These are phyloP conservation scores for Gliomastix tumulicola DNA, from an alignment of 2,329 filamentous ascomycete genomes.

Conservation along the genomic window DNA sequence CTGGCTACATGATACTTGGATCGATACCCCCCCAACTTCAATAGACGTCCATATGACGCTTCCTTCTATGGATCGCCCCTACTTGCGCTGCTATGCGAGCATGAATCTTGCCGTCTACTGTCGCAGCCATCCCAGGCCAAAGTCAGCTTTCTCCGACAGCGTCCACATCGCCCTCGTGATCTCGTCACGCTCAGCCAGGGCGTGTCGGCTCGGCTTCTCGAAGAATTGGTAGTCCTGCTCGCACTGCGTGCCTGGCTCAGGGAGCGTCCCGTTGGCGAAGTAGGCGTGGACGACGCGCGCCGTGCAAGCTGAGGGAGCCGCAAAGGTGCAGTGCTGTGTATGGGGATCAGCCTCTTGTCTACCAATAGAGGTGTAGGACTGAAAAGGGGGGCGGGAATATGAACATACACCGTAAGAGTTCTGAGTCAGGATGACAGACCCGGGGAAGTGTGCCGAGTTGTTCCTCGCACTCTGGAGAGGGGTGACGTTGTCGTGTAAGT, in stretches of 20 bases:
- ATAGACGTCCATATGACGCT: too few species aligned
- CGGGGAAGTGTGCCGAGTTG: conserved; percentile 34
- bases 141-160: conserved; percentile 9
- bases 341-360: conserved; percentile 1
- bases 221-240: conserved; percentile 36
- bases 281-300: conserved; percentile 31
- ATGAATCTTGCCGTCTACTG: too few species aligned
- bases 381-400: too few species aligned
- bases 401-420: conserved; percentile 41
- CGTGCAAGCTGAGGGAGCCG: conserved; percentile 36
- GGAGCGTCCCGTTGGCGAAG: conserved; percentile 38
- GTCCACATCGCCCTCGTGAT: background rate
- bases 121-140: conserved; percentile 2
- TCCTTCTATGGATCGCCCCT: too few species aligned
- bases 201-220: conserved; percentile 12
- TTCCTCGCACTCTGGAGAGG: conserved; percentile 36
- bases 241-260: conserved; percentile 35
- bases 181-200: background rate
- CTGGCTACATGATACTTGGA: too few species aligned
- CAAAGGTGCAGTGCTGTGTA: conserved; percentile 39
- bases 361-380: too few species aligned
- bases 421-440: conserved; percentile 38
- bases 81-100: too few species aligned
- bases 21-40: too few species aligned
- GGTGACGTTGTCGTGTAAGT: conserved; percentile 39